phyloP scores from a whole-genome alignment of 2,329 filamentous ascomycete genomes.

The Aspergillus novoparasiticus region DNA sequence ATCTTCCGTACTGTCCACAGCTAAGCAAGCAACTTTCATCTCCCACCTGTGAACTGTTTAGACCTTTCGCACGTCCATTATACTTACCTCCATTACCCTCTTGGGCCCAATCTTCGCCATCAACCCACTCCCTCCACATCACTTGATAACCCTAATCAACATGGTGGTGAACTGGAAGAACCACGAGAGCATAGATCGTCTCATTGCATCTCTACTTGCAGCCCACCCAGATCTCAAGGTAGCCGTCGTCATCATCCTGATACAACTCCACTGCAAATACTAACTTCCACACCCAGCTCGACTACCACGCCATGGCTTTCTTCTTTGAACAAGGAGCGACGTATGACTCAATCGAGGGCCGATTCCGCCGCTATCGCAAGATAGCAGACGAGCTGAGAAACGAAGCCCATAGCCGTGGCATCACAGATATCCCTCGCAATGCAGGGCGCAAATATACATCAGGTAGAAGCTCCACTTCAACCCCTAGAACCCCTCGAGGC shows the following conservation, averaged over 20 bases:
- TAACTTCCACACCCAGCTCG: constrained; percentile 38
- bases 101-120: neutral
- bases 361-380: constrained; percentile 50
- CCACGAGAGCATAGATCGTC: constrained; percentile 25
- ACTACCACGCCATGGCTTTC: constrained; percentile 47
- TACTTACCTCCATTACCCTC: neutral
- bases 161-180: constrained; percentile 37
- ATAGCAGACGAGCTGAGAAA: constrained; percentile 38
- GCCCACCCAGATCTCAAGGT: constrained; percentile 32
- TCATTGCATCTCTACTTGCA: constrained; percentile 31
- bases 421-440: constrained; percentile 13
- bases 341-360: constrained; percentile 52
- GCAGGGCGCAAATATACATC: constrained; percentile 8
- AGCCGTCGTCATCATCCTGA: neutral
- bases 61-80: neutral
- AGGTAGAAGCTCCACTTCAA: neutral
- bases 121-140: neutral
- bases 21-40: neutral
- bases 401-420: constrained; percentile 21
- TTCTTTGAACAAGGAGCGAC: constrained; percentile 51
- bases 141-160: neutral
- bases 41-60: neutral
- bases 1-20: neutral
- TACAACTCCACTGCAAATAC: neutral
- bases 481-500: constrained; percentile 21